Evolutionary conservation across 768 basidiomycete species (phyloP).

Genomic region (Pulveroboletus sp.): DNA sequence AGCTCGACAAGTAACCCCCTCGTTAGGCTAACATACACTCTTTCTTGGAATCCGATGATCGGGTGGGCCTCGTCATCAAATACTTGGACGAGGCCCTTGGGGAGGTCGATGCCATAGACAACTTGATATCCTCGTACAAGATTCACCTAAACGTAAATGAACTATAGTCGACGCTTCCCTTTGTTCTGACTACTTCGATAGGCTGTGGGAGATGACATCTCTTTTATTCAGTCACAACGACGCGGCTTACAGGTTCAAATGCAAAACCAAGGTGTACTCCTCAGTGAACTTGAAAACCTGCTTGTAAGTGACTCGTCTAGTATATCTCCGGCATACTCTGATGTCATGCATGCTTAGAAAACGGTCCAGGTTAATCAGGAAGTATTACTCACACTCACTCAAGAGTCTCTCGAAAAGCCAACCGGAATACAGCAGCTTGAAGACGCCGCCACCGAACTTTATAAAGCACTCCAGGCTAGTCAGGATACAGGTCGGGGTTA

Average conservation of each 20-base stretch:
- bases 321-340: neutral
- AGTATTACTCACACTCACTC: conserved; percentile 69
- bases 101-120: conserved; percentile 89
- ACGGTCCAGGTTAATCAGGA: conserved; percentile 90
- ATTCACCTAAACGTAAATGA: conserved; percentile 86
- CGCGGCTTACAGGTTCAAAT: conserved; percentile 96
- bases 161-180: neutral
- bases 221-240: conserved; percentile 93
- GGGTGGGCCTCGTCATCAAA: conserved; percentile 78
- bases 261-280: conserved; percentile 84
- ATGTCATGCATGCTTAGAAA: conserved; percentile 47
- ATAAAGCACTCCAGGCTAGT: conserved; percentile 89
- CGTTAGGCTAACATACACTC: conserved; percentile 88
- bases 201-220: conserved; percentile 94
- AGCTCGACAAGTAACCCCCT: neutral
- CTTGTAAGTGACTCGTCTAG: conserved; percentile 45
- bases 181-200: conserved; percentile 31
- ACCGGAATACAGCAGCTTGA: conserved; percentile 75
- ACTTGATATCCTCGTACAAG: conserved; percentile 87
- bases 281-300: conserved; percentile 83
- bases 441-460: conserved; percentile 79
- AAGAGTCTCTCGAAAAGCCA: conserved; percentile 83
- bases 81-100: conserved; percentile 84
- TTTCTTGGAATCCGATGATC: conserved; percentile 93
- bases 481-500: conserved; percentile 67